phyloP scores from a whole-genome alignment of 441 rosid species.

The Populus hybrid region DNA sequence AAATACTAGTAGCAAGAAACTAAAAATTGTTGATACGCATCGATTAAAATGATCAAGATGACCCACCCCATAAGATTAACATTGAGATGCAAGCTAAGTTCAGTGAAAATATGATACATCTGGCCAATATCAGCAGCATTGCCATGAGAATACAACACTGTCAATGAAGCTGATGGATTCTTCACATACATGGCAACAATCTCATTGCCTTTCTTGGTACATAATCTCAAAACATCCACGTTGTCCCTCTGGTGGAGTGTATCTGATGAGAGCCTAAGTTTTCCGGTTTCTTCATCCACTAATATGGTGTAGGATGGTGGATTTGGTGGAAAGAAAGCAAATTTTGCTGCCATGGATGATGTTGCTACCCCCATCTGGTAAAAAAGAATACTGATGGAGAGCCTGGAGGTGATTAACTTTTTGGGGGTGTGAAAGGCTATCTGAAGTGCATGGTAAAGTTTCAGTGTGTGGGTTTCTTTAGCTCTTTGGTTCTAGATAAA shows the following conservation, averaged over 20 bases:
- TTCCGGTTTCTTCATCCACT: slow-evolving; percentile 45
- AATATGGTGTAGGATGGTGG: slow-evolving; percentile 72
- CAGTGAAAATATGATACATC: slow-evolving; percentile 67
- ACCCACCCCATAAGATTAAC: slow-evolving; percentile 99
- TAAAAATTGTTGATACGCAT: not conserved
- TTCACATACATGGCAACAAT: slow-evolving; percentile 69
- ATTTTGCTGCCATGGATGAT: slow-evolving; percentile 85
- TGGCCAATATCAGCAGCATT: too few species aligned
- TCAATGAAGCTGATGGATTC: slow-evolving; percentile 76
- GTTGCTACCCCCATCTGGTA: slow-evolving; percentile 69
- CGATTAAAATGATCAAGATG: slow-evolving; percentile 2
- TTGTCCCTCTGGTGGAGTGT: slow-evolving; percentile 38
- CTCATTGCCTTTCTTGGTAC: slow-evolving; percentile 77
- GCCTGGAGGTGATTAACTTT: not conserved
- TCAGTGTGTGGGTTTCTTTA: not conserved
- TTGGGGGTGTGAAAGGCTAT: slow-evolving; percentile 3
- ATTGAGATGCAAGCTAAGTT: slow-evolving; percentile 76
- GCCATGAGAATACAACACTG: too few species aligned
- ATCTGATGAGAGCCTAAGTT: slow-evolving; percentile 54
- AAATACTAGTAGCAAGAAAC: not conserved
- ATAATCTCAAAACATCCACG: slow-evolving; percentile 63
- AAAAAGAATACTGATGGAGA: not conserved
- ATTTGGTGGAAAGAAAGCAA: slow-evolving; percentile 90
- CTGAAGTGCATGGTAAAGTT: slow-evolving; percentile 20
- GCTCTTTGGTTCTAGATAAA: slow-evolving; percentile 37